A percentile compares a stretch with the other conserved stretches of the same genome.
phyloP scores from a whole-genome alignment of 1,284 basidiomycete species.

The Psilocybe mexicana region DNA sequence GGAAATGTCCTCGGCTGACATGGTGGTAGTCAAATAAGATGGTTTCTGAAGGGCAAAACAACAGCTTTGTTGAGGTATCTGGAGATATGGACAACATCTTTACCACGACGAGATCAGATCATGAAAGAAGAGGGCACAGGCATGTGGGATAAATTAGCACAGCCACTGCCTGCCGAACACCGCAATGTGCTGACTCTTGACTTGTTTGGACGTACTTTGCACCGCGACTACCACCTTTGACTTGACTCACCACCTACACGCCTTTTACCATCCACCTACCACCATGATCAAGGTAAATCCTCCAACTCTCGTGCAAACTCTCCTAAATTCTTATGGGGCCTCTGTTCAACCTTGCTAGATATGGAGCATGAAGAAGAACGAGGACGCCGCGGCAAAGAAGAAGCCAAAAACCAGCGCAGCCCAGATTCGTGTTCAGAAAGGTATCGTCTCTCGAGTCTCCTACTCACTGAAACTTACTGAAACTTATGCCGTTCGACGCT shows the following conservation, averaged over 20 bases:
- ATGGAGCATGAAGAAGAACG: conserved; percentile 97
- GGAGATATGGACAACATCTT: background rate
- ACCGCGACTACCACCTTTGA: conserved; percentile 31
- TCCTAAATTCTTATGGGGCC: background rate
- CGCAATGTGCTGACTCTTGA: conserved; percentile 26
- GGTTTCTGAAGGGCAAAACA: background rate
- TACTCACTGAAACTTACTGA: background rate
- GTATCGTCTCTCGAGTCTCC: conserved; percentile 41
- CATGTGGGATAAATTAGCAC: conserved; percentile 23
- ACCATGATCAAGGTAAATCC: conserved; percentile 59
- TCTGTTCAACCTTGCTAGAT: conserved; percentile 56
- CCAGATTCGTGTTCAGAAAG: conserved; percentile 98
- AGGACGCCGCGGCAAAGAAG: conserved; percentile 92
- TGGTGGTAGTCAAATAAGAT: conserved; percentile 8
- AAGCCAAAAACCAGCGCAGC: conserved; percentile 97
- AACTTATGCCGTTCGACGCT: background rate
- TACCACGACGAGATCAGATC: too few relatives aligned
- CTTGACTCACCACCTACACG: conserved; percentile 35
- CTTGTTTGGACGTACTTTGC: conserved; percentile 28
- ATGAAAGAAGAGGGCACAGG: conserved; percentile 1
- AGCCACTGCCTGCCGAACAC: conserved; percentile 28
- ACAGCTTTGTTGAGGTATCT: background rate
- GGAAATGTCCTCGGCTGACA: conserved; percentile 27
- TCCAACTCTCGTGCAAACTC: background rate
- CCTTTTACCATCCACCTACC: conserved; percentile 30